Conservation (phyloP, 2,329 filamentous ascomycete species). For the Hypomyces perniciosus region DNA sequence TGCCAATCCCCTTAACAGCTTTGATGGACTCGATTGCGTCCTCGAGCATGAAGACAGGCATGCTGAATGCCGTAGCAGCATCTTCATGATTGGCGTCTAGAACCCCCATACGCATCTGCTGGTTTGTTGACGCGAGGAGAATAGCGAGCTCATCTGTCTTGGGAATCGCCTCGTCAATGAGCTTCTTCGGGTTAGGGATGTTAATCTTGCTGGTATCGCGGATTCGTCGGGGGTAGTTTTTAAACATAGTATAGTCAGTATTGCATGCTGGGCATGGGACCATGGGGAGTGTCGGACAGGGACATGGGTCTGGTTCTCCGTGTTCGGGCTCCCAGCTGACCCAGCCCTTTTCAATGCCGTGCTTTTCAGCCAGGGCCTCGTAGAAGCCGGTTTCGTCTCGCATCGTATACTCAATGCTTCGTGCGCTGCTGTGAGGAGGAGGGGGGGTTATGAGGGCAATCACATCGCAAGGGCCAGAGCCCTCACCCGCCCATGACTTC, state of each 20-base stretch:
- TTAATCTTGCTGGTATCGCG: not conserved
- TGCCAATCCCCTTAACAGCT: conserved; percentile 20
- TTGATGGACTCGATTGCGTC: conserved; percentile 22
- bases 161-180: conserved; percentile 2
- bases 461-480: not conserved
- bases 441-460: not conserved
- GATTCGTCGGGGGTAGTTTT: conserved; percentile 1
- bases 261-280: not conserved
- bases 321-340: not conserved
- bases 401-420: not conserved
- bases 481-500: not conserved
- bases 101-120: not conserved
- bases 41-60: conserved; percentile 21
- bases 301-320: not conserved
- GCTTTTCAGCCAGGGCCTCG: not conserved
- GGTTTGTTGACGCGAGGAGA: not conserved
- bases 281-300: not conserved
- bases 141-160: not conserved
- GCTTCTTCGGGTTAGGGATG: conserved; percentile 1
- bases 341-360: conserved; percentile 6
- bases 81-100: not conserved
- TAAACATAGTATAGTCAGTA: not conserved
- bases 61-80: not conserved
- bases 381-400: conserved; percentile 6
- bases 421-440: not conserved